Percentiles rank a stretch among this genome's conserved stretches.
These are phyloP conservation scores for Talaromyces sp. DNA, from an alignment of 2,329 filamentous ascomycete species.

Conservation along the genomic window DNA sequence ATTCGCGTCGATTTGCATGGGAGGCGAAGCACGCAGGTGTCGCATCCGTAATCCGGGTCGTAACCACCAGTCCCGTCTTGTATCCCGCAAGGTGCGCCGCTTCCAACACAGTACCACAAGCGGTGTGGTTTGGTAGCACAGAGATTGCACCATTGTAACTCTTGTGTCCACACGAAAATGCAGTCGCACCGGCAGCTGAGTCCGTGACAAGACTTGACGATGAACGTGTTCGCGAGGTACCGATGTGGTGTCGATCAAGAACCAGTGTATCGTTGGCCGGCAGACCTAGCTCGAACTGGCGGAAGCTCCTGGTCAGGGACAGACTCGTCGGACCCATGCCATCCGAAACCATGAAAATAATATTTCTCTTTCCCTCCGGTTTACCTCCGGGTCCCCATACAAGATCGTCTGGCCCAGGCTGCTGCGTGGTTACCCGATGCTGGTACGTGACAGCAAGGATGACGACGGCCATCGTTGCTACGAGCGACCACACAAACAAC, in stretches of 20 bases:
- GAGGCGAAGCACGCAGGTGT: conserved; percentile 93
- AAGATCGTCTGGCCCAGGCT: conserved; percentile 24
- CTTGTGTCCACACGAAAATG: conserved; percentile 88
- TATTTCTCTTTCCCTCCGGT: conserved; percentile 72
- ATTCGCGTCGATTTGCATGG: conserved; percentile 73
- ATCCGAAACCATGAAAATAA: conserved; percentile 99
- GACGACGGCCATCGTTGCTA: conserved; percentile 75
- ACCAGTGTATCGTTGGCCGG: conserved; percentile 70
- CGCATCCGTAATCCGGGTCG: conserved; percentile 90
- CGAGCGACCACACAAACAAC: conserved; percentile 75
- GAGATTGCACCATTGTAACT: conserved; percentile 97
- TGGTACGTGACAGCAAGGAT: conserved; percentile 80
- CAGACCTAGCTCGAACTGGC: conserved; percentile 72
- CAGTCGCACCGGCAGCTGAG: conserved; percentile 93
- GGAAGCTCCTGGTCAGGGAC: conserved; percentile 78
- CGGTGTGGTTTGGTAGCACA: conserved; percentile 75
- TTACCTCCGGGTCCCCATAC: conserved; percentile 40
- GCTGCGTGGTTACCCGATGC: conserved; percentile 51
- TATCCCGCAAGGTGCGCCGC: conserved; percentile 91
- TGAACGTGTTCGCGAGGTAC: conserved; percentile 81
- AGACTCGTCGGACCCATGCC: conserved; percentile 96
- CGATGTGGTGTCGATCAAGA: conserved; percentile 86
- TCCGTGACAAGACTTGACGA: conserved; percentile 85
- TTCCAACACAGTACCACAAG: conserved; percentile 90
- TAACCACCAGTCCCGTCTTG: conserved; percentile 89